phyloP scores from a whole-genome alignment of 306 rosid species.

The Cucumis cinereus region DNA sequence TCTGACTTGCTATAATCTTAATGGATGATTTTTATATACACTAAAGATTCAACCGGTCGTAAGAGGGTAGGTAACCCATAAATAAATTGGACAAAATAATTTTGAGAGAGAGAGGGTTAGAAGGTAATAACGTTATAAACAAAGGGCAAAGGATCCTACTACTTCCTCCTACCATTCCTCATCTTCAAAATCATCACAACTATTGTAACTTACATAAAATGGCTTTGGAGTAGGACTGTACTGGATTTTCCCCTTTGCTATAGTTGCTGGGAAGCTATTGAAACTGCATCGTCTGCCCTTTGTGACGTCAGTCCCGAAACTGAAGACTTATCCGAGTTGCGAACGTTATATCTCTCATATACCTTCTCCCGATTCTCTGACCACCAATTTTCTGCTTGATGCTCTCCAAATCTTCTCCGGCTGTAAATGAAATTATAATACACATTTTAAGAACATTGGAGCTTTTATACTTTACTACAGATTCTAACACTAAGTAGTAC shows the following conservation, averaged over 20 bases:
- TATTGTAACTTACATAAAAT: slow-evolving; percentile 21
- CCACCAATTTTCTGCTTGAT: slow-evolving; percentile 99
- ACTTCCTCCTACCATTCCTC: slow-evolving; percentile 15
- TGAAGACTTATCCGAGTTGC: slow-evolving; percentile 50
- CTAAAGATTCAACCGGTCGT: slow-evolving; percentile 44
- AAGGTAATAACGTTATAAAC: slow-evolving; percentile 6
- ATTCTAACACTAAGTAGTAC: not conserved
- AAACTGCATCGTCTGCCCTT: not conserved
- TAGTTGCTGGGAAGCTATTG: slow-evolving; percentile 26
- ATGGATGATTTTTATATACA: slow-evolving; percentile 51
- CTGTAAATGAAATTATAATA: slow-evolving; percentile 33
- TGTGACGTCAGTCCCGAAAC: slow-evolving; percentile 26
- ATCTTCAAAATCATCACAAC: not conserved
- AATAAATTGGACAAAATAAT: slow-evolving; percentile 35
- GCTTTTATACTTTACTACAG: not conserved
- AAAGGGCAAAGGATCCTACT: slow-evolving; percentile 9
- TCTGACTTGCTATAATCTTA: slow-evolving; percentile 26
- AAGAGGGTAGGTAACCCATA: slow-evolving; percentile 38
- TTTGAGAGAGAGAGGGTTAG: slow-evolving; percentile 8
- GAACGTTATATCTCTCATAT: slow-evolving; percentile 74
- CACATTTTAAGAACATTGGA: not conserved
- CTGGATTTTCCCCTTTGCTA: slow-evolving; percentile 22
- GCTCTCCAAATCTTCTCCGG: slow-evolving; percentile 95
- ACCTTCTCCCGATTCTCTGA: slow-evolving; percentile 84
- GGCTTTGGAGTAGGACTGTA: slow-evolving; percentile 29